phyloP scores from a whole-genome alignment of 1,284 basidiomycete genomes.

The Trametes pubescens region DNA sequence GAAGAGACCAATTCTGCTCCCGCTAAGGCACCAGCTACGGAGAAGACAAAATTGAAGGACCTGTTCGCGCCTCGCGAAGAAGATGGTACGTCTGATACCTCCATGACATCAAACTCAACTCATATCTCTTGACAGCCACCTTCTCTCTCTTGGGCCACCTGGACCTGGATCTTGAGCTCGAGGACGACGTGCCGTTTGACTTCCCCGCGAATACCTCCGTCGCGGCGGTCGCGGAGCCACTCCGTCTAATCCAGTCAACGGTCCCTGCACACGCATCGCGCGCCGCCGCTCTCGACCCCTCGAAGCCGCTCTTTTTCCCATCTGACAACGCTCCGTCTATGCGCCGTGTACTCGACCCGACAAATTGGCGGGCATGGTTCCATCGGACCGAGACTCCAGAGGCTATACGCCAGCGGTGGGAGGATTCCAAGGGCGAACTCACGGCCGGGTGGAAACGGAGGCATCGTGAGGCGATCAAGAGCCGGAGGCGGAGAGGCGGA shows the following conservation, averaged over 20 bases:
- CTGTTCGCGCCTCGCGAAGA: conserved; percentile 74
- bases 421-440: conserved; percentile 70
- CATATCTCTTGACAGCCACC: conserved; percentile 41
- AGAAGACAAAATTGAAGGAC: conserved; percentile 60
- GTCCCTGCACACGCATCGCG: conserved; percentile 17
- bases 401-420: conserved; percentile 76
- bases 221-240: conserved; percentile 25
- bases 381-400: conserved; percentile 62
- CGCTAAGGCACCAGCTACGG: conserved; percentile 8
- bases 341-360: conserved; percentile 53
- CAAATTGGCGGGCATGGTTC: conserved; percentile 53
- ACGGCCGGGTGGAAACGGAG: conserved; percentile 85
- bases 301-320: conserved; percentile 72
- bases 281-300: conserved; percentile 53
- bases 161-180: conserved; percentile 66
- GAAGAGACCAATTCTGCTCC: conserved; percentile 16
- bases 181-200: conserved; percentile 50
- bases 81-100: conserved; percentile 54
- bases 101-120: not conserved
- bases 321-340: conserved; percentile 27
- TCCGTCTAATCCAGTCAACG: conserved; percentile 16
- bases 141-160: conserved; percentile 77
- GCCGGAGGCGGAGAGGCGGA: conserved; percentile 61
- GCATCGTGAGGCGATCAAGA: conserved; percentile 76
- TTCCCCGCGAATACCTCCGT: conserved; percentile 32